Percentiles rank a stretch among this genome's conserved stretches.
Evolutionary conservation across 495 filamentous ascomycete species (phyloP).

Genomic region (Aspergillus nidulans): DNA sequence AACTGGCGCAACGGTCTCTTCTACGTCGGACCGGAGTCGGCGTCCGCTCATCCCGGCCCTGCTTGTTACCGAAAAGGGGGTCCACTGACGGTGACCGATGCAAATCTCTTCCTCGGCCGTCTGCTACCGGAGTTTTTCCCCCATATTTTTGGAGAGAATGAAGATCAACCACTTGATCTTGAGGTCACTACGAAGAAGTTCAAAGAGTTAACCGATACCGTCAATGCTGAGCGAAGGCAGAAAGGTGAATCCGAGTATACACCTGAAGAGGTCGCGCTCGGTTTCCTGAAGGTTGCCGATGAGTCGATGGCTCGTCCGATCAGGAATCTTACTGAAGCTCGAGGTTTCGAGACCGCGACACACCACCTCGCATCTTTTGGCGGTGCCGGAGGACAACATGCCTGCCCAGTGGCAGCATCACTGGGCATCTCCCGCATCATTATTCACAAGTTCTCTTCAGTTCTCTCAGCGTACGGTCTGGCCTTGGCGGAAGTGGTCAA

Average conservation of each 20-base stretch:
- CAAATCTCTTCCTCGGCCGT: slow-evolving; percentile 84
- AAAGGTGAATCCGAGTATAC: slow-evolving; percentile 65
- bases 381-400: slow-evolving; percentile 53
- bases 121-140: slow-evolving; percentile 93
- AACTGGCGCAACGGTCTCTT: slow-evolving; percentile 92
- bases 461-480: slow-evolving; percentile 51
- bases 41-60: slow-evolving; percentile 87
- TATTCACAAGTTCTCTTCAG: slow-evolving; percentile 51
- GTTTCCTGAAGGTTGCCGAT: slow-evolving; percentile 52
- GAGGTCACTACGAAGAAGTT: slow-evolving; percentile 74
- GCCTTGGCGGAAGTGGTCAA: slow-evolving; percentile 50
- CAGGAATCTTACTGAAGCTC: slow-evolving; percentile 49
- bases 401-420: slow-evolving; percentile 46
- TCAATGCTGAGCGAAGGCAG: slow-evolving; percentile 38
- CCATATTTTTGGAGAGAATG: slow-evolving; percentile 91
- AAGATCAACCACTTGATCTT: slow-evolving; percentile 79
- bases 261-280: slow-evolving; percentile 79
- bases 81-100: slow-evolving; percentile 88
- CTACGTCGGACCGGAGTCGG: slow-evolving; percentile 93
- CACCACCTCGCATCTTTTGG: slow-evolving; percentile 53
- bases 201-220: slow-evolving; percentile 68
- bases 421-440: slow-evolving; percentile 50
- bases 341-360: slow-evolving; percentile 45
- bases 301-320: slow-evolving; percentile 53
- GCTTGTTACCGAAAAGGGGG: slow-evolving; percentile 95